Percentiles rank a stretch among this genome's conserved stretches.
Conservation (phyloP, 2,329 filamentous ascomycete genomes). For the Paracamarosporium sp. region DNA sequence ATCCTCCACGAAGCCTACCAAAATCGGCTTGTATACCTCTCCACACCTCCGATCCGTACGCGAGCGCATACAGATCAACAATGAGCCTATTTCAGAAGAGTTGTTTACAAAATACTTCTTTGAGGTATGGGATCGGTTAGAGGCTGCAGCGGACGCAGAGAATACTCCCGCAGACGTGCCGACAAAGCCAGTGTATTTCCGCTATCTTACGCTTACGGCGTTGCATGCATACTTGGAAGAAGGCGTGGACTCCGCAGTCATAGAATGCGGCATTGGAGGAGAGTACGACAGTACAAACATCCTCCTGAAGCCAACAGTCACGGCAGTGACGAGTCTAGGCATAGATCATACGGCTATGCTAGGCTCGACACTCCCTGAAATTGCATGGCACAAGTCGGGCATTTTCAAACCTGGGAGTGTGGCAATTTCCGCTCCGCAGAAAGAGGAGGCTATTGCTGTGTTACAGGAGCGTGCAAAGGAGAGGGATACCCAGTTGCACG, state of each 20-base stretch:
- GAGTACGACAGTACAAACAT: slow-evolving; percentile 95
- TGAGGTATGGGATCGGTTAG: slow-evolving; percentile 77
- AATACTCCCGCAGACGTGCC: slow-evolving; percentile 57
- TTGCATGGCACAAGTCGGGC: slow-evolving; percentile 92
- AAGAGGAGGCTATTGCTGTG: slow-evolving; percentile 61
- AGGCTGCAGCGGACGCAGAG: slow-evolving; percentile 59
- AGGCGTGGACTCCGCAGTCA: slow-evolving; percentile 77
- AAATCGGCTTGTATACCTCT: slow-evolving; percentile 82
- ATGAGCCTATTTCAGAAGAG: slow-evolving; percentile 70
- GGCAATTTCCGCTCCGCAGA: slow-evolving; percentile 69
- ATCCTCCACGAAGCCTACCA: slow-evolving; percentile 49
- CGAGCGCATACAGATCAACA: slow-evolving; percentile 84
- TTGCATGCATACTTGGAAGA: slow-evolving; percentile 82
- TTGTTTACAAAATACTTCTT: slow-evolving; percentile 81
- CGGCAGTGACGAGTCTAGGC: slow-evolving; percentile 79
- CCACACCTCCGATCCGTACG: slow-evolving; percentile 84
- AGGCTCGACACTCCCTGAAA: slow-evolving; percentile 78
- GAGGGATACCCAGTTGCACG: slow-evolving; percentile 53
- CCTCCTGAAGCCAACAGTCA: slow-evolving; percentile 71
- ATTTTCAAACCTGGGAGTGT: slow-evolving; percentile 75
- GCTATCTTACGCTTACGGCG: slow-evolving; percentile 87
- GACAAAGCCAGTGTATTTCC: slow-evolving; percentile 89
- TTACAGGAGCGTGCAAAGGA: slow-evolving; percentile 62
- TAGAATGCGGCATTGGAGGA: slow-evolving; percentile 94
- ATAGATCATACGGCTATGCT: slow-evolving; percentile 86